Evolutionary conservation across 2,329 filamentous ascomycete genomes (phyloP), one percentile per base, ranked within the genome.

Genomic region (Fusarium buharicum): DNA sequence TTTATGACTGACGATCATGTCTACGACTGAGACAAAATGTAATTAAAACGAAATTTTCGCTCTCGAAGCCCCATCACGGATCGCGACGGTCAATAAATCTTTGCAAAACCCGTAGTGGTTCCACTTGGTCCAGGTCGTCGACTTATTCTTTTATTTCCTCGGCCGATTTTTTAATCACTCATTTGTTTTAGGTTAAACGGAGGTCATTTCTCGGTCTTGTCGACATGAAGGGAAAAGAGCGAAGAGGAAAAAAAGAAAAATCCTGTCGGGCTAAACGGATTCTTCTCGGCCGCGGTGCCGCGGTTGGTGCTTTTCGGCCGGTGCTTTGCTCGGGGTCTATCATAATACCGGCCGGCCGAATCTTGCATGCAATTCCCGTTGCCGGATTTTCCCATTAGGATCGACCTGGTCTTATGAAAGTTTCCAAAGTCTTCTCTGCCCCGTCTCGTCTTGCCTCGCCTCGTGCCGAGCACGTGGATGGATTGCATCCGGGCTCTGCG

Each of bases 251-350:
- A 43, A 34, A 9, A 24, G 43, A 22, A 27, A 39, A 39, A 45
- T 46, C 17, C 34, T 17, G 22, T 24, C 22, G 4, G 22, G 22
- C 22, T 24, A 24, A 20, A 18, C 37, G 33, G 44, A 33, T 28
- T 36, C 33, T 46, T 54, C 17, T 44, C 38, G 41, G 48, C 22
- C 41, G 34, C 47, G 57, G 63, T 60, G 46, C 60, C 56, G 56
- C 55, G 50, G 54, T 64, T 60, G 67, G 67, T 59, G 66, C 44
- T 67, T 68, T 56, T 64, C 61, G 63, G 68, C 67, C 64, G 63
- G 58, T 51, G 66, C 53, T 66, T 40, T 45, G 47, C 24, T 50
- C 55, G 44, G 60, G 18, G 46, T 52, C 45, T 50, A 54, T 17
- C 18, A 47, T 31, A 48, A 55, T 34, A 53, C 61, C 50, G 61